These are phyloP conservation scores for Didymella arachidicola DNA, from an alignment of 2,329 filamentous ascomycete genomes.

Conservation along the genomic window DNA sequence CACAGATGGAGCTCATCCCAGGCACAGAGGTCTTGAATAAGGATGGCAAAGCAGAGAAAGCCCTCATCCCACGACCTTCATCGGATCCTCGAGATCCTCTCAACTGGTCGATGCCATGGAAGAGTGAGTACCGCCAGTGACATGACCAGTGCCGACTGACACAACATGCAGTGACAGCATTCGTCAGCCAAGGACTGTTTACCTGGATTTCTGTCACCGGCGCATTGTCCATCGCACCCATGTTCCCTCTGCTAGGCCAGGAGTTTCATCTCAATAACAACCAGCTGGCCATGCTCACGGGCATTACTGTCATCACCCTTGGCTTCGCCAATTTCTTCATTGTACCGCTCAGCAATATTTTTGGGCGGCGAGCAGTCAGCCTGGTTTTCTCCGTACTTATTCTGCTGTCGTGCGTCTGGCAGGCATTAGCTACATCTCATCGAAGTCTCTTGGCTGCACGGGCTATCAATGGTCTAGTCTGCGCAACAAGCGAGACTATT, in stretches of 20 bases:
- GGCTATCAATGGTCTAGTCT: constrained; percentile 54
- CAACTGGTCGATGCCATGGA: constrained; percentile 49
- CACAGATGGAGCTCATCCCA: constrained; percentile 34
- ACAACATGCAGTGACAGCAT: constrained; percentile 39
- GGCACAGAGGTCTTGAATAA: constrained; percentile 42
- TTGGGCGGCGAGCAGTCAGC: constrained; percentile 52
- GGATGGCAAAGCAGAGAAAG: constrained; percentile 33
- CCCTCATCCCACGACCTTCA: constrained; percentile 43
- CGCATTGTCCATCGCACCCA: constrained; percentile 54
- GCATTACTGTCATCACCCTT: constrained; percentile 55
- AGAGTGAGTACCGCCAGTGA: constrained; percentile 31
- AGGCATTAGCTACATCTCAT: constrained; percentile 54
- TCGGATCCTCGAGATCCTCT: constrained; percentile 47
- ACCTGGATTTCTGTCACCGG: constrained; percentile 55
- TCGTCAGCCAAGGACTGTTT: constrained; percentile 52
- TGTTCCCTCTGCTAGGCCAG: constrained; percentile 53
- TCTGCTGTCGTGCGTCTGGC: constrained; percentile 54
- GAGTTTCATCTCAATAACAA: constrained; percentile 53
- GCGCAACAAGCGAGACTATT: constrained; percentile 55
- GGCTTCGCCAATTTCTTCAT: constrained; percentile 57
- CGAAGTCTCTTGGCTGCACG: constrained; percentile 54
- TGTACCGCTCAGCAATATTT: constrained; percentile 56
- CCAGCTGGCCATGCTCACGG: constrained; percentile 53
- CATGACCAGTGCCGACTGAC: neutral
- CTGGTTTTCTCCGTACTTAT: constrained; percentile 53